Conservation (phyloP, 2,329 filamentous ascomycete species). For the Colletotrichum sublineola region DNA sequence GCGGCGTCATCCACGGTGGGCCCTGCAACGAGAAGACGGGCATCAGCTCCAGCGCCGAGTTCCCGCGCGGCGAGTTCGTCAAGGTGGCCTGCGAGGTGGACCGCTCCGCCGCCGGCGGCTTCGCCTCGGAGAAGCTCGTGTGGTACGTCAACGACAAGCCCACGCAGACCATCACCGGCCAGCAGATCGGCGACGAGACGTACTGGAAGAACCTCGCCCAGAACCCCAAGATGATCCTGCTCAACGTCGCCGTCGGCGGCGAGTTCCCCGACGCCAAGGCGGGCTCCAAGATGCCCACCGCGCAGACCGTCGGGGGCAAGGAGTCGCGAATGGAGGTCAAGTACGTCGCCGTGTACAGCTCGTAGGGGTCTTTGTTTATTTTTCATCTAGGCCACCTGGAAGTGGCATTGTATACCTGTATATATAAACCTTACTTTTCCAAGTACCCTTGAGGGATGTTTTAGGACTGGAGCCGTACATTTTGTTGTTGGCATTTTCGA, state of each 20-base stretch:
- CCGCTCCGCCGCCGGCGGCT: slow-evolving; percentile 45
- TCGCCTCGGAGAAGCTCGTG: slow-evolving; percentile 49
- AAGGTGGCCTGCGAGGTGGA: slow-evolving; percentile 52
- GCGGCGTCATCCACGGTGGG: slow-evolving; percentile 55
- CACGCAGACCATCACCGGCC: slow-evolving; percentile 48
- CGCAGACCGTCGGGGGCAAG: slow-evolving; percentile 50
- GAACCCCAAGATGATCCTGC: slow-evolving; percentile 51
- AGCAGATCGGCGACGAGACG: slow-evolving; percentile 45
- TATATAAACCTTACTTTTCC: not conserved
- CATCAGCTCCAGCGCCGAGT: slow-evolving; percentile 44
- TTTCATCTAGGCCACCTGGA: not conserved
- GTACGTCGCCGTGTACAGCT: slow-evolving; percentile 54
- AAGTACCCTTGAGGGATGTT: not conserved
- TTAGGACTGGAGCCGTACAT: not conserved
- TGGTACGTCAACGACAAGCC: slow-evolving; percentile 53
- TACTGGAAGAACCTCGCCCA: slow-evolving; percentile 51
- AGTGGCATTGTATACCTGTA: not conserved
- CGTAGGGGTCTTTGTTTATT: not conserved
- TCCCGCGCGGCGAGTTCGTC: slow-evolving; percentile 51
- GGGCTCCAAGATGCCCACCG: slow-evolving; percentile 51
- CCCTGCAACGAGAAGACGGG: slow-evolving; percentile 58
- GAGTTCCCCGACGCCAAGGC: slow-evolving; percentile 53
- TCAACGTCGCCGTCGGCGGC: slow-evolving; percentile 58
- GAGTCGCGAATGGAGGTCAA: slow-evolving; percentile 54
- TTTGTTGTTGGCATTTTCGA: not conserved